Evolutionary conservation across 345 rosid species (phyloP), one percentile per base, ranked within the genome.

Genomic region (Mallotus nudiflorus): DNA sequence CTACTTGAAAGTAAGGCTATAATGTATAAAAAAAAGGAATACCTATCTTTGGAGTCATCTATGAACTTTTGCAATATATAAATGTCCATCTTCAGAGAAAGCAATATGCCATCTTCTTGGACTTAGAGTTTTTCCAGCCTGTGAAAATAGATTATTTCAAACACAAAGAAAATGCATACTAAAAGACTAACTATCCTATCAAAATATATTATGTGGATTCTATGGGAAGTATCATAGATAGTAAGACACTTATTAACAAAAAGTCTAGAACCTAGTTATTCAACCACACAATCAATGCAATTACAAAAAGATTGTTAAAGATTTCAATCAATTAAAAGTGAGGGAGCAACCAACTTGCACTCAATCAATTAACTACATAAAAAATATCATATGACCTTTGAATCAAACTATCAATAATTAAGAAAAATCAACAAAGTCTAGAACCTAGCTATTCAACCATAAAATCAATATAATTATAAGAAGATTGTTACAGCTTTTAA

Each of bases 81-180:
- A 76, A 71, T 78, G 91, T 25, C 97, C 99, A 70, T 91, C 89
- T 80, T 82, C 81, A 1, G 97, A 86, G 73, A 94, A 91, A 1
- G 93, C 89, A 33, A 96, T 85, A 70, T 91, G 87, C 97, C 98
- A 94, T 73, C 91, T 90, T 81, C 97, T 88, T 52, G 85, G 86
- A 74, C 98, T 88, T 37, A 94, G 91, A 55, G 97, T 94, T 75
- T 89, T 91, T 46, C 98, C 98, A 59, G 91, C 86, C 98, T 94
- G 81, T 51, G 40, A 55, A 73, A 65, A 56, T 4, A 28, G 16
- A 22, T 9, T 5, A 27, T 33, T 68, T 56, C 14, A 10, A 51
- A 51, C 35, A 49, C 6, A 3, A 27, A 8, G 10, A 29, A 39
- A 42, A 24, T 60, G 45, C 16, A 40, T 50, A 13, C 27, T 24